Evolutionary conservation across 129 eudicot species (phyloP), one percentile per base, ranked within the genome.

Genomic region (Kitagawia praeruptora): DNA sequence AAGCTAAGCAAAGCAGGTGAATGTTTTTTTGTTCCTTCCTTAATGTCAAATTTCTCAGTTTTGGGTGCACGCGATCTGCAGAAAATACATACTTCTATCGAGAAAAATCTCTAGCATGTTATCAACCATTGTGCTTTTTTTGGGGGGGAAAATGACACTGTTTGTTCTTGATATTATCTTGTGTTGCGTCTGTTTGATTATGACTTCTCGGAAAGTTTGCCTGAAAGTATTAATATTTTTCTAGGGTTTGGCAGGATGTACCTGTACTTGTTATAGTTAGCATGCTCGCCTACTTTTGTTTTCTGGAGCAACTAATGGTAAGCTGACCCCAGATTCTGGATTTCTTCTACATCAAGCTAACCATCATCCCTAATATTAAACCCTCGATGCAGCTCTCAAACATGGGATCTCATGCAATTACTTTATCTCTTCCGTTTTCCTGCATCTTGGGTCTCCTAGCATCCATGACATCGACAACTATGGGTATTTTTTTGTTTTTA

Each of bases 211-310:
- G 16, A 61, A 61, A 61, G 5, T 8, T 58, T n/a, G 69, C 37
- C 69, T 61, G 4, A 69, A 38, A 54, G 61, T 53, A 34, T 37
- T 23, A 82, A n/a, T 82, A 1, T 49, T 71, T 46, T 70, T 80
- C 64, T 83, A 92, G 99, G 91, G 88, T 89, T 67, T 96, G 99
- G 97, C 99, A 92, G 85, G 98, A 96, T 79, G 96, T 89, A 71
- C 98, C 98, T 1, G 83, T 90, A 75, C 97, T 96, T 61, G 98
- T 96, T 63, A 92, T 92, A 25, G 92, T 96, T 21, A 92, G 99
- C 89, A 96, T 96, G 98, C 98, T 92, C 78, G 96, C 92, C 4
- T 92, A 96, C 87, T 96, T 96, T 79, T 96, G 98, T 84, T 96
- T 96, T 81, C 83, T 96, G 80, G 99, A 96, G 89, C 97, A 96